Conservation (phyloP, 1,284 basidiomycete genomes). For the Psilocybe mexicana region DNA sequence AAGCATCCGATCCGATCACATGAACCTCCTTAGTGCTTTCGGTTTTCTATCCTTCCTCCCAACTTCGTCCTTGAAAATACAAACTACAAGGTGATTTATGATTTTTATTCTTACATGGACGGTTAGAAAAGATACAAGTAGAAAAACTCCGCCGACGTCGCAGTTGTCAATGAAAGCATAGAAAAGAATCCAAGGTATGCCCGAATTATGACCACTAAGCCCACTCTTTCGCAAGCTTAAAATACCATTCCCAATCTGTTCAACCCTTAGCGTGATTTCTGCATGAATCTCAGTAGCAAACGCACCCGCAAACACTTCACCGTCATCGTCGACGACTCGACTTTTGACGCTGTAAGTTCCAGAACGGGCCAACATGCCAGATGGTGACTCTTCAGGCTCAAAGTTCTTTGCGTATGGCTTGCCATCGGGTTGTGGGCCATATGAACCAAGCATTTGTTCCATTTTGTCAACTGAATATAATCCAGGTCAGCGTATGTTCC, state of each 20-base stretch:
- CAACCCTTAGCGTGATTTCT: background rate
- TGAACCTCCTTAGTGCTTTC: background rate
- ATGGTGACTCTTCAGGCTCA: conserved; percentile 76
- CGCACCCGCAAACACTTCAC: conserved; percentile 72
- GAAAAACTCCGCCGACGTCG: background rate
- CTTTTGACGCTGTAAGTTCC: conserved; percentile 78
- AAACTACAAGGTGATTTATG: background rate
- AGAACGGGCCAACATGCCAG: conserved; percentile 78
- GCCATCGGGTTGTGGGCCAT: conserved; percentile 65
- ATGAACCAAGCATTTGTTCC: conserved; percentile 91
- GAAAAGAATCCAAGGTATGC: background rate
- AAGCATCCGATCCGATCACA: background rate
- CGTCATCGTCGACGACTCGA: conserved; percentile 84
- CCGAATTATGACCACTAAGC: conserved; percentile 24
- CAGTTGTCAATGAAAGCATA: background rate
- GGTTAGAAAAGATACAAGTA: conserved; percentile 1
- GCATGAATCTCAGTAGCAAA: conserved; percentile 10
- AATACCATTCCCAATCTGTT: conserved; percentile 79
- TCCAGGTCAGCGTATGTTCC: background rate
- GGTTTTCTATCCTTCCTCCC: no score
- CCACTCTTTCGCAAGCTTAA: conserved; percentile 86
- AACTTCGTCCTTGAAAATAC: background rate
- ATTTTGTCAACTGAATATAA: conserved; percentile 73
- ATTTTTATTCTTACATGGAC: conserved; percentile 1
- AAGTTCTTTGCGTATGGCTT: conserved; percentile 70